Percentiles rank a stretch among this genome's conserved stretches.
Evolutionary conservation across 345 rosid species (phyloP).

Genomic region (Acer campestre): DNA sequence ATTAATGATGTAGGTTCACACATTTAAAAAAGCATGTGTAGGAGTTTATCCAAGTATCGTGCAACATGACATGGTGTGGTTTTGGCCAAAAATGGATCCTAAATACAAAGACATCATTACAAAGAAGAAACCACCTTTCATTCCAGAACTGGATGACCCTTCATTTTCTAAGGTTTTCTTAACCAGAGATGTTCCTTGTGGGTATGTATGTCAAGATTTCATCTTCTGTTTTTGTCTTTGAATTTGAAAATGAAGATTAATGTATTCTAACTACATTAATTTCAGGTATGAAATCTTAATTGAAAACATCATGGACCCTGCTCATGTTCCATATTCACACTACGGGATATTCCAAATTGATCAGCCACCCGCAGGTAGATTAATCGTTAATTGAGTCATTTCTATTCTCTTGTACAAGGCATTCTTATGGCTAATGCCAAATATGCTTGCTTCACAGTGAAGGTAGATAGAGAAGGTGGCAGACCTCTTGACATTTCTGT

Average conservation of each 20-base stretch:
- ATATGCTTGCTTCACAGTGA: constrained; percentile 43
- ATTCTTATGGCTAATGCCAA: constrained; percentile 13
- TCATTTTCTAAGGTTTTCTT: constrained; percentile 55
- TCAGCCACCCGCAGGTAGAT: constrained; percentile 39
- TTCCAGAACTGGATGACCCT: constrained; percentile 79
- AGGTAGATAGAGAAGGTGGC: constrained; percentile 90
- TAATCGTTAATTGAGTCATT: neutral
- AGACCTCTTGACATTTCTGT: constrained; percentile 62
- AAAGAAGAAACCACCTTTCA: constrained; percentile 71
- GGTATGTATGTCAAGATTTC: constrained; percentile 40
- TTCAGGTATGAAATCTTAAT: constrained; percentile 78
- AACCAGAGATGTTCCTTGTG: constrained; percentile 78
- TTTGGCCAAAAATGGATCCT: constrained; percentile 93
- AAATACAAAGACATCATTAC: constrained; percentile 57
- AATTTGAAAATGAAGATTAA: neutral
- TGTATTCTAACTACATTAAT: constrained; percentile 8
- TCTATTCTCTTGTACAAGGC: neutral
- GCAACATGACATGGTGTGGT: constrained; percentile 84
- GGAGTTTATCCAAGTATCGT: constrained; percentile 71
- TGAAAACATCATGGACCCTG: constrained; percentile 92
- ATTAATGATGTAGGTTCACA: constrained; percentile 50
- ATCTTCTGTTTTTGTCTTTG: neutral
- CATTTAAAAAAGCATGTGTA: constrained; percentile 77
- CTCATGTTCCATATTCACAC: constrained; percentile 94
- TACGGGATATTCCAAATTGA: constrained; percentile 58